These are phyloP conservation scores for Tolypocladium pustulatum DNA, from an alignment of 2,329 filamentous ascomycete species.

Conservation along the genomic window DNA sequence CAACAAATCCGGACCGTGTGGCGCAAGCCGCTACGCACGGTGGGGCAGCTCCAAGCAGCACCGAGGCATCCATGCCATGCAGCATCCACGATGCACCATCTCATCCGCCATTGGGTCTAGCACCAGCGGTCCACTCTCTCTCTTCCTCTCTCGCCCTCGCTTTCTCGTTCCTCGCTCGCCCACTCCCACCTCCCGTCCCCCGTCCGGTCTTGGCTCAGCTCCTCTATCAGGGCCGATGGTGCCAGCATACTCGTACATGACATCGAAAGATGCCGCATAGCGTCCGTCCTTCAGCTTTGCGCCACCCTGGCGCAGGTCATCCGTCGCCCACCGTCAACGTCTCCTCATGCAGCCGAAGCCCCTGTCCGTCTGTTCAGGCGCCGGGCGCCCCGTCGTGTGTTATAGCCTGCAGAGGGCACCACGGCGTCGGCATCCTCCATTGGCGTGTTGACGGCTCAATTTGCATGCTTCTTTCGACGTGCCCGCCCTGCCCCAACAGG, in stretches of 20 bases:
- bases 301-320: background rate
- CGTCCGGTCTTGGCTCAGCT: background rate
- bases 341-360: background rate
- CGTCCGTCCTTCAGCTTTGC: background rate
- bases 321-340: background rate
- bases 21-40: background rate
- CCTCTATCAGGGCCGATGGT: background rate
- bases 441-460: background rate
- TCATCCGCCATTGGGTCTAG: background rate
- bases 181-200: background rate
- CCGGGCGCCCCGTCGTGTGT: background rate
- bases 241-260: background rate
- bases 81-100: background rate
- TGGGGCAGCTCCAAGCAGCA: background rate
- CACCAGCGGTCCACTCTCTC: background rate
- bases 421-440: background rate
- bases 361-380: background rate
- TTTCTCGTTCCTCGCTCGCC: background rate
- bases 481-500: background rate
- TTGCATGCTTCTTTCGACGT: background rate
- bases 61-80: background rate
- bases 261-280: background rate
- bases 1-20: background rate
- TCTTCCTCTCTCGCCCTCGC: background rate
- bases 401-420: background rate